Evolutionary conservation across 225 moss, liverwort and hornwort species (phyloP), one percentile per base, ranked within the genome.

Genomic region (Pleurozium schreberi): DNA sequence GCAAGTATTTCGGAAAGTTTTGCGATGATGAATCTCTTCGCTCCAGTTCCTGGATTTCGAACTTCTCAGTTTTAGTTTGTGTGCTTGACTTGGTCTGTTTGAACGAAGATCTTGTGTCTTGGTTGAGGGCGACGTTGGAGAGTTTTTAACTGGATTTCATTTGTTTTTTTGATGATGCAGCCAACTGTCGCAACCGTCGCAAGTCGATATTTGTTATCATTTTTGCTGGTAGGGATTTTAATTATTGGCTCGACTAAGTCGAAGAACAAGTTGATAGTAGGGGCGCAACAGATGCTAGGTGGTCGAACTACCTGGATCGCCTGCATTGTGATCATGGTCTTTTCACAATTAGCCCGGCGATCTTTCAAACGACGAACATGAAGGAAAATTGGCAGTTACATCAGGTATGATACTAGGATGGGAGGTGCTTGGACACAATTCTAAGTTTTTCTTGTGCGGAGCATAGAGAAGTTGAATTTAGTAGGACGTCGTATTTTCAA

Each of bases 281-380:
- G 86, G 64, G 68, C 84, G 52, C 93, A 95, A 87, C 80, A 93
- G 85, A 59, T 92, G 74, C 87, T 90, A 33, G 90, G 93, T 68
- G 93, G 93, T 62, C 92, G 89, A 88, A 38, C 52, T 38, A 84
- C 92, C 40, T 95, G 86, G 93, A 53, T 93, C 73, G 93, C 84
- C 58, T 91, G 90, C 89, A 4, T 88, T 66, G 91, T 92, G 76
- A 90, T 93, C 74, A 84, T 95, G 81, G 40, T 89, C 38, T 90
- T 91, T n/a, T 89, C 92, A 58, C 92, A 93, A 61, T 84, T 93
- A 70, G 88, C 92, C 62, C 92, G 91, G 86, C 92, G 90, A 86
- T 86, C 92, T 55, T 89, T 95, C 58, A 91, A 75, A 84, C 91
- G 85, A 87, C 83, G 57, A 77, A 40, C 27, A 19, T 89, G 88